Base-by-base conservation (phyloP, 2,329 filamentous ascomycete genomes). In the Microcyclosporella mali region DNA sequence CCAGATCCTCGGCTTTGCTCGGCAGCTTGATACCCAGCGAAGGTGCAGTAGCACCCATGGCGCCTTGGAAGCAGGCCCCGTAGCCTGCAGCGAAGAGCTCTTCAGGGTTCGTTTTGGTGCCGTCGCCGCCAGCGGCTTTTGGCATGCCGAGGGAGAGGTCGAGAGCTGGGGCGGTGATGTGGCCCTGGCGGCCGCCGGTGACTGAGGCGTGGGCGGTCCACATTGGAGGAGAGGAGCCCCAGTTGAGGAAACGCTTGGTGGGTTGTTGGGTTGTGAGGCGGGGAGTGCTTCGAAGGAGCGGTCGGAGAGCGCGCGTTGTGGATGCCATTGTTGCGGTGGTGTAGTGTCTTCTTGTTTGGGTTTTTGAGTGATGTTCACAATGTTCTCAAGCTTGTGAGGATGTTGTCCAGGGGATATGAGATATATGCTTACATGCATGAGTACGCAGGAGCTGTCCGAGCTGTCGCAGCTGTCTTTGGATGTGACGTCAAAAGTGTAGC, bases 61-160 rank as follows among this genome's bases (percentile, higher is more conserved):
- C 68, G 21, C 61, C 64, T 50, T 72, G 70, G 53, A 70, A 71
- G 49, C 69, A 72, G 7, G 70, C 68, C 18, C 69, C 70, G 46
- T 71, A 72, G 16, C 69, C 69, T 1, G 69, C 69, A 1, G 70
- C 68, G 46, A 72, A 72, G 2, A 73, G 64, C 48, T 72, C 70
- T 55, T 72, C 70, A 11, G 67, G 47, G 33, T 51, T 66, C 6
- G 70, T 70, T 70, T 70, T 71, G 6, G 42, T 41, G 44, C 46
- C 49, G 29, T 45, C 39, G 15, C 51, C 51, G 25, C 51, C 49
- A 21, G 51, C 29, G 37, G 40, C 35, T 28, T 46, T 50, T 7
- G 51, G 51, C 25, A 44, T 49, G 14, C 37, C 46, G 15, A 54
- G 47, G 12, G 50, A 40, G 16, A 52, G 19, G 19, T 45, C 25